A percentile compares a stretch with the other conserved stretches of the same genome.
Conservation (phyloP, 345 rosid genomes). For the Lepidium aucheri region DNA sequence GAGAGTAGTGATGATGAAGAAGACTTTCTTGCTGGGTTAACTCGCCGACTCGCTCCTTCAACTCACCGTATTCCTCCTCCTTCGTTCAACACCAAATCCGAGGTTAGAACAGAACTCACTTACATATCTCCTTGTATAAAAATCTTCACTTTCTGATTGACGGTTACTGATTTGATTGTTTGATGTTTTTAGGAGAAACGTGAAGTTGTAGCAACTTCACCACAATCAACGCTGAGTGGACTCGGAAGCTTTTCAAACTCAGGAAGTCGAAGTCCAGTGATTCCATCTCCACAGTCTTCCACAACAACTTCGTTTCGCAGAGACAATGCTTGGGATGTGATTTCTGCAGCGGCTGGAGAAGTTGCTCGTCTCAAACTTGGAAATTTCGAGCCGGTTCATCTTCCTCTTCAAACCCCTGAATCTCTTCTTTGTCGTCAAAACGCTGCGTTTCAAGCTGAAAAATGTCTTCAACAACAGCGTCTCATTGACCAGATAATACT, state of each 20-base stretch:
- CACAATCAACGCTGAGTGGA: constrained; percentile 76
- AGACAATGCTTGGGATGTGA: constrained; percentile 55
- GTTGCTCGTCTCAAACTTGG: constrained; percentile 54
- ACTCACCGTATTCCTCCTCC: constrained; percentile 38
- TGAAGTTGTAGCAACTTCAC: constrained; percentile 44
- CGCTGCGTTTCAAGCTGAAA: constrained; percentile 12
- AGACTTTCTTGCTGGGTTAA: constrained; percentile 55
- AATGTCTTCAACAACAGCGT: constrained; percentile 6
- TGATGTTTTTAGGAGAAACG: constrained; percentile 16
- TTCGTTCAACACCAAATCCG: constrained; percentile 13
- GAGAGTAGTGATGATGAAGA: constrained; percentile 59
- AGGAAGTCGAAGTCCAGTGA: constrained; percentile 30
- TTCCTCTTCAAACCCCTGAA: neutral
- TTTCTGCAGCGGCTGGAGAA: constrained; percentile 73
- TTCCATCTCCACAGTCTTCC: constrained; percentile 21
- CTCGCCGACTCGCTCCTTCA: constrained; percentile 59
- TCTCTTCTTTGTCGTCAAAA: constrained; percentile 8
- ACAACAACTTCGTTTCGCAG: constrained; percentile 36
- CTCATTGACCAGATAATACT: constrained; percentile 13
- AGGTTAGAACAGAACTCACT: constrained; percentile 13
- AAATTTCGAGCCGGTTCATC: constrained; percentile 6
- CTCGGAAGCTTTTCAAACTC: constrained; percentile 45
- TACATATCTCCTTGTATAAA: too few relatives aligned
- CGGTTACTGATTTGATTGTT: neutral
- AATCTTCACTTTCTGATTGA: neutral